Conservation (phyloP, 2,329 filamentous ascomycete species). For the Pezicula carpinea region DNA sequence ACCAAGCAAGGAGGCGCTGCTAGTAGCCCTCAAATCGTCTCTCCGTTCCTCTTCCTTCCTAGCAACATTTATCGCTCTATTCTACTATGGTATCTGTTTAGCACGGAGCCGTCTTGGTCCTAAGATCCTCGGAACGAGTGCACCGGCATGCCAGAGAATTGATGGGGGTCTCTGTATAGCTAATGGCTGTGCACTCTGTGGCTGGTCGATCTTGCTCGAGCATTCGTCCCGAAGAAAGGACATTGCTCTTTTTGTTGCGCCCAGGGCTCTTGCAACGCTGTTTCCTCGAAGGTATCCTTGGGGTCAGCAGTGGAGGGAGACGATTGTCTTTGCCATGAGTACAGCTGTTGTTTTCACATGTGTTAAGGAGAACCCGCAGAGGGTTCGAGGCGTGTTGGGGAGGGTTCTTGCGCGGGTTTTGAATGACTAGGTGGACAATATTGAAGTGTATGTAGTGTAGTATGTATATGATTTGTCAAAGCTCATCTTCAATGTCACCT, state of each 20-base stretch:
- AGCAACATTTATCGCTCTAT: constrained; percentile 70
- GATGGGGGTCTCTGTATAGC: constrained; percentile 65
- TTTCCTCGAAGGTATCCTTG: constrained; percentile 64
- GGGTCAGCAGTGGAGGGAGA: constrained; percentile 64
- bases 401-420: constrained; percentile 40
- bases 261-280: constrained; percentile 69
- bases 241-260: constrained; percentile 75
- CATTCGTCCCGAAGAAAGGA: constrained; percentile 61
- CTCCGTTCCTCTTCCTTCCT: constrained; percentile 72
- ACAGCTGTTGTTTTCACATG: constrained; percentile 67
- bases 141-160: constrained; percentile 42
- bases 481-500: no score
- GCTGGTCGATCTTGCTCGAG: constrained; percentile 78
- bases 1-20: constrained; percentile 39
- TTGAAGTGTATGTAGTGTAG: neutral
- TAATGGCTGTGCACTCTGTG: constrained; percentile 69
- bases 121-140: constrained; percentile 52
- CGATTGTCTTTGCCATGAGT: constrained; percentile 59
- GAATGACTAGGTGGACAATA: neutral
- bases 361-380: constrained; percentile 54
- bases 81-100: constrained; percentile 83
- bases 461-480: no score
- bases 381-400: constrained; percentile 67
- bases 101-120: constrained; percentile 71
- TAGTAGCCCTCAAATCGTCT: constrained; percentile 52